A percentile compares a stretch with the other conserved stretches of the same genome.
phyloP scores from a whole-genome alignment of 2,329 filamentous ascomycete species.

The Fusarium praegraminearum region DNA sequence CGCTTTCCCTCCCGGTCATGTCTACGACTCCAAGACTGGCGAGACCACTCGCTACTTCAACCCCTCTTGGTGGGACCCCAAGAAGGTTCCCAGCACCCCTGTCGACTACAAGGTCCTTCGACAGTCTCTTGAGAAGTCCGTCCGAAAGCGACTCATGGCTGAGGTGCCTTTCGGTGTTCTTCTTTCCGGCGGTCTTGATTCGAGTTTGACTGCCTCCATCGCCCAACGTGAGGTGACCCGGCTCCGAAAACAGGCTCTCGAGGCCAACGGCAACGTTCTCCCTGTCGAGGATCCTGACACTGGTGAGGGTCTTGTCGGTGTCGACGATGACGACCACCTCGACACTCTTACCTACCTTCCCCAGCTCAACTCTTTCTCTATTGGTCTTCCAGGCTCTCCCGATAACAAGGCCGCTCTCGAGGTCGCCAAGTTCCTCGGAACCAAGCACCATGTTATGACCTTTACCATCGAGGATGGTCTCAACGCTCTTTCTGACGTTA shows the following conservation, averaged over 20 bases:
- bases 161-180: conserved; percentile 98
- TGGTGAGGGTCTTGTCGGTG: conserved; percentile 85
- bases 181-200: conserved; percentile 94
- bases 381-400: conserved; percentile 91
- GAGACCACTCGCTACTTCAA: conserved; percentile 88
- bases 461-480: conserved; percentile 98
- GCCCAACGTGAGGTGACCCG: conserved; percentile 91
- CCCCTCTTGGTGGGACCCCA: conserved; percentile 90
- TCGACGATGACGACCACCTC: conserved; percentile 91
- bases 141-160: conserved; percentile 97
- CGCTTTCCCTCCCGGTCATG: conserved; percentile 92
- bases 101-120: conserved; percentile 87
- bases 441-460: conserved; percentile 97
- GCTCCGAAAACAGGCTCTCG: conserved; percentile 73
- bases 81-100: conserved; percentile 80
- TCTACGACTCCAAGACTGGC: conserved; percentile 95
- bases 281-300: conserved; percentile 67
- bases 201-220: conserved; percentile 93
- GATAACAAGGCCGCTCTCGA: conserved; percentile 92
- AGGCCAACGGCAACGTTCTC: conserved; percentile 59
- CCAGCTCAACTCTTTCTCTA: conserved; percentile 98
- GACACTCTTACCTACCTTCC: conserved; percentile 91
- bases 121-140: conserved; percentile 86
- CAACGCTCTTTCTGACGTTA: conserved; percentile 96
- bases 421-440: conserved; percentile 96